Conservation (phyloP, 495 filamentous ascomycete species). For the Lindgomyces ingoldianus region DNA sequence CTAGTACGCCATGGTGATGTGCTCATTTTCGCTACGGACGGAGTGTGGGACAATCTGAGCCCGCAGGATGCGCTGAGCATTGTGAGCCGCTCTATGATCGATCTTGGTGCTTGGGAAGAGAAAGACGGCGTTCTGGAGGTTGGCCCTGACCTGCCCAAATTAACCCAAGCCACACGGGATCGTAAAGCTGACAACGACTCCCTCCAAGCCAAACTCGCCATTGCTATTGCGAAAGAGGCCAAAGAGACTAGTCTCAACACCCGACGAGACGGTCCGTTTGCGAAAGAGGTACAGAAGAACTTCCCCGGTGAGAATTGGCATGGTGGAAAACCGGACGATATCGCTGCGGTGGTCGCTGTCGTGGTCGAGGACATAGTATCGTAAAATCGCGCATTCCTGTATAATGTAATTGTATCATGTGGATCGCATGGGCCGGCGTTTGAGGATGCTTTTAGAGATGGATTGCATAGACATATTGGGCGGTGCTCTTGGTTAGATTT, state of each 20-base stretch:
- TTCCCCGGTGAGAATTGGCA: constrained; percentile 80
- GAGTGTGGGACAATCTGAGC: constrained; percentile 96
- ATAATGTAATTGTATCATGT: neutral
- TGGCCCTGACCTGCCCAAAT: constrained; percentile 26
- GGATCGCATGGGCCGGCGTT: constrained; percentile 2
- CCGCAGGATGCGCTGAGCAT: constrained; percentile 81
- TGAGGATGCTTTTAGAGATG: too few species aligned
- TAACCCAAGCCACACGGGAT: constrained; percentile 29
- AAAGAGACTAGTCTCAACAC: constrained; percentile 78
- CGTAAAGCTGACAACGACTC: constrained; percentile 43
- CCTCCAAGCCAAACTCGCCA: constrained; percentile 76
- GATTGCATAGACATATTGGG: constrained; percentile 3
- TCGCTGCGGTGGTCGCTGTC: constrained; percentile 74
- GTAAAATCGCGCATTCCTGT: neutral
- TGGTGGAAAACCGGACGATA: constrained; percentile 91
- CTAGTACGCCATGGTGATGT: constrained; percentile 85
- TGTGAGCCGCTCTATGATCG: constrained; percentile 72
- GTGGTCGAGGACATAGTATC: constrained; percentile 51
- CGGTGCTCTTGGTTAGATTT: neutral
- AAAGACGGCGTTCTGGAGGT: constrained; percentile 57
- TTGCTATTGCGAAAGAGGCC: constrained; percentile 73
- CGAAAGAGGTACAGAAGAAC: constrained; percentile 84
- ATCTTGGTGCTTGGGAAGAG: constrained; percentile 70
- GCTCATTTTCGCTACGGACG: constrained; percentile 87
- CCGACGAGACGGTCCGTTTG: constrained; percentile 86